Evolutionary conservation across 1,139 yeast genomes (phyloP), one percentile per base, ranked within the genome.

Genomic region (Diutina neorugosa): DNA sequence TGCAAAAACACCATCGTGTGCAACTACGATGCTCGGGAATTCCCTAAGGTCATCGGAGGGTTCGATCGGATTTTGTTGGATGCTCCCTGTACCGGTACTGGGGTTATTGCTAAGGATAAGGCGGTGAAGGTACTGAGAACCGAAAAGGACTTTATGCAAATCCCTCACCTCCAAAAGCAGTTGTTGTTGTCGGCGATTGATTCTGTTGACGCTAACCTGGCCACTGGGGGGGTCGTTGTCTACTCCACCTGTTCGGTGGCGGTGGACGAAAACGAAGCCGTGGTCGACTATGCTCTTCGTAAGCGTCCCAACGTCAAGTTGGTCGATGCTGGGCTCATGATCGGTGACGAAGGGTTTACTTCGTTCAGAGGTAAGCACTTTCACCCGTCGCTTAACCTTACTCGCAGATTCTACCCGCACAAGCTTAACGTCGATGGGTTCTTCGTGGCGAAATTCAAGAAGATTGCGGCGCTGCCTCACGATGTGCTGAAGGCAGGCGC

Each of bases 81-180:
- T 77, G 98, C 99, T 40, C 99, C 99, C 60, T 94, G 99, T 73
- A 90, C 98, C 3, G 99, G 99, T 74, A 93, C 98, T 3, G 99
- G 99, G 73, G 98, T 94, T 61, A 91, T 94, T 66, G 94, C 96
- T 57, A 94, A 94, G 73, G 98, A 94, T 72, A 96, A 90, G 65
- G 84, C 90, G 53, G 98, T 93, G 57, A 94, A 94, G 70, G 86
- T 88, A 16, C 85, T 86, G 59, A 86, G 98, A 75, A 89, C 96
- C 20, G 98, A 90, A 65, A 90, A 90, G 69, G 99, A 94, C 69
- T 94, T 93, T 67, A 86, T 91, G 61, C 96, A 93, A 69, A 86
- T 94, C 61, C 98, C 98, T 53, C 97, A 91, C 67, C 76, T 94
- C 61, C 99, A 94, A 68, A 93, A 91, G 68, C 98, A 94, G 71